phyloP scores from a whole-genome alignment of 2,329 filamentous ascomycete genomes.

The Trichoderma aggressivum region DNA sequence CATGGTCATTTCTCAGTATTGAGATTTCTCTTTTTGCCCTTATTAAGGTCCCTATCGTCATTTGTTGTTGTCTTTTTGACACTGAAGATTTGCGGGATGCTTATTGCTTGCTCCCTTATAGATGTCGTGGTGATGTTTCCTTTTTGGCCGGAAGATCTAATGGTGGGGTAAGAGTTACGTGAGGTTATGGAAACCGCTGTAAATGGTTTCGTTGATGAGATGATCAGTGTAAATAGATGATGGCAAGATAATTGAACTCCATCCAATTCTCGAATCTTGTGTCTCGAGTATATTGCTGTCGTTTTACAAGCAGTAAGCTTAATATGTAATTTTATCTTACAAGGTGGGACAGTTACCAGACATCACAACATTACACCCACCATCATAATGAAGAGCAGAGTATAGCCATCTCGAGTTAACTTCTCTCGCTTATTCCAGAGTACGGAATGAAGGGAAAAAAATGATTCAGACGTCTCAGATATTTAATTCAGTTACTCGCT shows the following conservation, averaged over 20 bases:
- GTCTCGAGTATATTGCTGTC: neutral
- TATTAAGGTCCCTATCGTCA: neutral
- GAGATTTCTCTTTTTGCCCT: conserved; percentile 10
- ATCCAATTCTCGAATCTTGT: neutral
- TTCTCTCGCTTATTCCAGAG: neutral
- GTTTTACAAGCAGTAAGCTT: neutral
- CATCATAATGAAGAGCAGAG: neutral
- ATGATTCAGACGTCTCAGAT: neutral
- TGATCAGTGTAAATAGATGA: neutral
- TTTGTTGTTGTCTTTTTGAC: neutral
- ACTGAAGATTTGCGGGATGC: neutral
- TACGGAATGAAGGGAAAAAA: neutral
- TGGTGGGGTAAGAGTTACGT: neutral
- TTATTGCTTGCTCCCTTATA: neutral
- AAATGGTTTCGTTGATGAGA: neutral
- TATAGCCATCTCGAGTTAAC: neutral
- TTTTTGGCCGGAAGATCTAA: neutral
- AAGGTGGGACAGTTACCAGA: neutral
- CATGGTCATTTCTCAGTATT: conserved; percentile 31
- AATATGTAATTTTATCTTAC: neutral
- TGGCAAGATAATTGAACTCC: too few relatives aligned
- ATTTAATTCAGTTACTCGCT: neutral
- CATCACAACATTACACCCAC: neutral
- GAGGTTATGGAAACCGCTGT: neutral
- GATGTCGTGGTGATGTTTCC: neutral